Evolutionary conservation across 768 basidiomycete genomes (phyloP), one percentile per base, ranked within the genome.

Genomic region (Coprinopsis marcescibilis): DNA sequence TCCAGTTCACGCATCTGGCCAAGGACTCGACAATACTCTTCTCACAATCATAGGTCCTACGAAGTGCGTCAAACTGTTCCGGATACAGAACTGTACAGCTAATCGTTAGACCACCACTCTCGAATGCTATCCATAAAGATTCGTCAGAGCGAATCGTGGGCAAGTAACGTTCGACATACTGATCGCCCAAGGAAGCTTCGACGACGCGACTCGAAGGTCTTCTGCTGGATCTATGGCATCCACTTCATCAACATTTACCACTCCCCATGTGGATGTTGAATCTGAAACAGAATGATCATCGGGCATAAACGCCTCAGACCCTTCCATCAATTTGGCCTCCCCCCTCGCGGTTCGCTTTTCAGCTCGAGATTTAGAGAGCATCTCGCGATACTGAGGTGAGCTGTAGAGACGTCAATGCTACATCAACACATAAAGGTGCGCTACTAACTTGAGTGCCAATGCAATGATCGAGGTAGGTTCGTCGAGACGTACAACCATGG

Each of bases 381-480:
- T 81, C 5, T 91, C 87, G 20, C 85, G 78, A 59, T 92, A 89
- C 55, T 84, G 83, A 1, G 84, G 80, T 2, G 89, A 91, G 53
- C 89, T 91, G 43, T 17, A 48, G 11, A 8, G 23, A 46, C 37
- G 20, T n/a, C 29, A 12, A 27, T 19, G 3, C 43, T 58, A 50
- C 23, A 30, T 24, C 13, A 39, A 33, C 2, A 25, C 8, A 24
- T 38, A 25, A 39, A 44, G 15, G 34, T 15, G 17, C n/a, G 24
- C 40, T 42, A 65, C 80, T 57, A 57, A 91, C 90, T 86, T 89
- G 40, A 99, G 67, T 4, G 92, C 90, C 47, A 97, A 81, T 5
- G 96, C 94, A 53, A 98, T 93, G 58, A 98, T 96, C 14, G 95
- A 97, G 0, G 94, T 96, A 2, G 95, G 96, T 59, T 99, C 96